Evolutionary conservation across 352 stramenopile species (phyloP).

Genomic region (Elongisporangium undulatum): DNA sequence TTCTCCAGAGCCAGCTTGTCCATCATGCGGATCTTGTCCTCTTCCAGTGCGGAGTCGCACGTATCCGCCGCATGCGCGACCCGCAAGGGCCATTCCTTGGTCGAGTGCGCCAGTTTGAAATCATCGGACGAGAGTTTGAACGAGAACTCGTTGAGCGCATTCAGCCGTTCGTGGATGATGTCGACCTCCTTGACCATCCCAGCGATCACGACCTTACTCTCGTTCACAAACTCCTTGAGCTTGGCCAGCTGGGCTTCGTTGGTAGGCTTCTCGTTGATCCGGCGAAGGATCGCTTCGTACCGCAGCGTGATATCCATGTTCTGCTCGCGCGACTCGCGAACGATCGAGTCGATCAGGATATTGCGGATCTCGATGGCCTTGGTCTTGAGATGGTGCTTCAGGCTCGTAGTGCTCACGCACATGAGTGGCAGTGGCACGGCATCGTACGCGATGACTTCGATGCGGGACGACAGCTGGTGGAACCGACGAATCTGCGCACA

Average conservation of each 20-base stretch:
- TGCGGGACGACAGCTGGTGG: slow-evolving; percentile 53
- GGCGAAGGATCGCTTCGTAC: slow-evolving; percentile 85
- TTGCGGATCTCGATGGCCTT: slow-evolving; percentile 71
- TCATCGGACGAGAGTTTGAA: slow-evolving; percentile 88
- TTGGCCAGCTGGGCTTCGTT: slow-evolving; percentile 91
- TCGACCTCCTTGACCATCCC: slow-evolving; percentile 76
- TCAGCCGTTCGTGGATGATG: slow-evolving; percentile 66
- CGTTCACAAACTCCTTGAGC: slow-evolving; percentile 86
- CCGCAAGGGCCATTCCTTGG: slow-evolving; percentile 84
- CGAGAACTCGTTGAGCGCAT: slow-evolving; percentile 76
- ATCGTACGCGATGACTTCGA: slow-evolving; percentile 73
- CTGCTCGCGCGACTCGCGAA: slow-evolving; percentile 66
- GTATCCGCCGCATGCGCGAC: slow-evolving; percentile 78
- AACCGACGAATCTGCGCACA: slow-evolving; percentile 74
- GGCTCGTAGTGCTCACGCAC: slow-evolving; percentile 54
- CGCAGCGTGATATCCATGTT: slow-evolving; percentile 87
- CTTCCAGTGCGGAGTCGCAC: slow-evolving; percentile 86
- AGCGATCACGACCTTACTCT: slow-evolving; percentile 73
- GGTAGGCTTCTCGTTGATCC: slow-evolving; percentile 90
- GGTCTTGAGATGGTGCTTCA: slow-evolving; percentile 70
- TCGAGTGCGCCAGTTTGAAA: slow-evolving; percentile 85
- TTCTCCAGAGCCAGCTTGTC: slow-evolving; percentile 91
- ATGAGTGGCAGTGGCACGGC: slow-evolving; percentile 74
- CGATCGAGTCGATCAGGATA: slow-evolving; percentile 77
- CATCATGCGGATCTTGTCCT: slow-evolving; percentile 94